These are phyloP conservation scores for Nectriaceae sp. DNA, from an alignment of 2,329 filamentous ascomycete species.

Conservation along the genomic window DNA sequence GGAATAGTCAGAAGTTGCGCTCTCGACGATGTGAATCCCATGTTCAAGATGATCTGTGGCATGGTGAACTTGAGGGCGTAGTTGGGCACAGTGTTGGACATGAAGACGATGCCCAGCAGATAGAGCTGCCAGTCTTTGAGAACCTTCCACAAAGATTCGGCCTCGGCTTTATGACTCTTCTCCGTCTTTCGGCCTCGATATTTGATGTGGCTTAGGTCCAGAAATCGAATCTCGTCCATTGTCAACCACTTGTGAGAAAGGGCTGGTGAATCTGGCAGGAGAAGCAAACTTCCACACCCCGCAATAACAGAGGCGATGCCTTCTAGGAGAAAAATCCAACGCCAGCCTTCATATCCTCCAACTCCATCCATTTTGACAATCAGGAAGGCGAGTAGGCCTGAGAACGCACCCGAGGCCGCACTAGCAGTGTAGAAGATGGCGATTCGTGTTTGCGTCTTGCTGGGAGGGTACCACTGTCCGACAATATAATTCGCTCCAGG, in stretches of 20 bases:
- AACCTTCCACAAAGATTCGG: background rate
- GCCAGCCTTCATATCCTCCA: conserved; percentile 18
- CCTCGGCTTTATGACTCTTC: background rate
- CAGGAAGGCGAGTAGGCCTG: conserved; percentile 22
- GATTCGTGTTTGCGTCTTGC: conserved; percentile 29
- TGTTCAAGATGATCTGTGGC: conserved; percentile 40
- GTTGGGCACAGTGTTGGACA: conserved; percentile 39
- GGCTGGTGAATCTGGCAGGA: conserved; percentile 38
- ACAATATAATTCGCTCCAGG: conserved; percentile 31
- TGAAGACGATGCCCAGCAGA: conserved; percentile 40
- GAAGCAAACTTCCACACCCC: conserved; percentile 47
- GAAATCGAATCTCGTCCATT: conserved; percentile 21
- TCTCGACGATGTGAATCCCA: conserved; percentile 38
- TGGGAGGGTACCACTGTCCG: conserved; percentile 33
- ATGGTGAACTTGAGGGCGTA: conserved; percentile 33
- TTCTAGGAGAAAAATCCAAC: conserved; percentile 30
- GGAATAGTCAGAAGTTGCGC: conserved; percentile 36
- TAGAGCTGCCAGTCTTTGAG: conserved; percentile 45
- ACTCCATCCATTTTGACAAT: conserved; percentile 22
- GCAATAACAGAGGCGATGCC: conserved; percentile 33
- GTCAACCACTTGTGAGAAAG: conserved; percentile 17
- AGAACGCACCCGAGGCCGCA: conserved; percentile 25
- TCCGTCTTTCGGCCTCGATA: background rate
- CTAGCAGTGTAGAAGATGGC: conserved; percentile 32
- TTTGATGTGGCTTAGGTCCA: conserved; percentile 10